Conservation (phyloP, 192 early-diverging fungal genomes). For the Linnemannia elongata region DNA sequence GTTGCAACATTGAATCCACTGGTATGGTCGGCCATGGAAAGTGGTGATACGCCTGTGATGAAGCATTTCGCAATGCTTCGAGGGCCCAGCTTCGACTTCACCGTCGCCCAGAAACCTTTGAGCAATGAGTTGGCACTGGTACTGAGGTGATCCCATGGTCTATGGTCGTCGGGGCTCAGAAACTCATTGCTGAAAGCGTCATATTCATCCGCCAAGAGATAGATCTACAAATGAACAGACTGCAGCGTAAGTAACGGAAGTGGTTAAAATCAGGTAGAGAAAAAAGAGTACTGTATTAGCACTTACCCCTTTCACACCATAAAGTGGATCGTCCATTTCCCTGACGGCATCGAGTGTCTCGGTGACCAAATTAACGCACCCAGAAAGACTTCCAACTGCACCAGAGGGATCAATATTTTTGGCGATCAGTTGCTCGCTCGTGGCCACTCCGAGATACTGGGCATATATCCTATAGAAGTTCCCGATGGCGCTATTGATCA, state of each 20-base stretch:
- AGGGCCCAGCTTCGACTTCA: conserved; percentile 24
- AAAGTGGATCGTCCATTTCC: conserved; percentile 29
- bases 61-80: conserved; percentile 48
- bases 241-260: conserved; percentile 7
- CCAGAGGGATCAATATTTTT: neutral
- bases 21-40: conserved; percentile 51
- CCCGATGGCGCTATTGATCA: conserved; percentile 31
- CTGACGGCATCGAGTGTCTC: conserved; percentile 17
- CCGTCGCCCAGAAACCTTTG: conserved; percentile 52
- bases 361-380: conserved; percentile 21
- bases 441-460: conserved; percentile 19
- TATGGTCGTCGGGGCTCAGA: conserved; percentile 29
- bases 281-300: neutral
- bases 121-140: conserved; percentile 25
- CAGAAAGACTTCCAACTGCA: conserved; percentile 15
- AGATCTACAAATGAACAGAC: conserved; percentile 36
- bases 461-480: conserved; percentile 32
- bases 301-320: conserved; percentile 48
- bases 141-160: conserved; percentile 20
- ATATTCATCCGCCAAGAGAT: conserved; percentile 55
- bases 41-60: conserved; percentile 54
- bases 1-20: conserved; percentile 53
- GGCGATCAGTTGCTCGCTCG: conserved; percentile 17
- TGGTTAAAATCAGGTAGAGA: conserved; percentile 4
- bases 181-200: conserved; percentile 51